These are phyloP conservation scores for Durusdinium trenchii DNA, from an alignment of 73 alveolate species.

Conservation along the genomic window DNA sequence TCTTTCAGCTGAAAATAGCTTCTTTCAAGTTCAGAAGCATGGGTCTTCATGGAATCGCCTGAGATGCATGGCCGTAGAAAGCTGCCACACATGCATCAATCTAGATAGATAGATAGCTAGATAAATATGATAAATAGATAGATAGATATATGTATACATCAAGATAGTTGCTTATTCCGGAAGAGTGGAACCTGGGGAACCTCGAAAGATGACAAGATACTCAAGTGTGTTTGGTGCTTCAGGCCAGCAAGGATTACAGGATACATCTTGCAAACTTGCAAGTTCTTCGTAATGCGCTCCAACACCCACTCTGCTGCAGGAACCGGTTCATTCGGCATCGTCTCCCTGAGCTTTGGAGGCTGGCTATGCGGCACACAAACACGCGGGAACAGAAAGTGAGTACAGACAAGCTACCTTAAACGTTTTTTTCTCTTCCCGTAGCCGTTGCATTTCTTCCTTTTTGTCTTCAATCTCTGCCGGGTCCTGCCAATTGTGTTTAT, in stretches of 20 bases:
- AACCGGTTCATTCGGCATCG: neutral
- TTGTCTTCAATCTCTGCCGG: neutral
- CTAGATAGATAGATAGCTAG: neutral
- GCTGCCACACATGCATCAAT: neutral
- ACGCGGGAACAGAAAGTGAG: neutral
- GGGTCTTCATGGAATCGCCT: constrained; percentile 14
- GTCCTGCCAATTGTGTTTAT: neutral
- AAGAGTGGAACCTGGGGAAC: neutral
- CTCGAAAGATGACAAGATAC: neutral
- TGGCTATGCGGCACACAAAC: neutral
- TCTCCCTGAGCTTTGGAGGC: neutral
- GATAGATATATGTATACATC: no score
- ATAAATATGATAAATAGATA: no score
- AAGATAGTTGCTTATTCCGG: no score
- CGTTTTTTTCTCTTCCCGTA: neutral
- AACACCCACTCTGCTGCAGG: neutral
- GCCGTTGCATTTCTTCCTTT: neutral
- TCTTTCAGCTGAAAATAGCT: neutral
- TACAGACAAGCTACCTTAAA: neutral
- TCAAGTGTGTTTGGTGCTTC: neutral
- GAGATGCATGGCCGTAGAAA: neutral
- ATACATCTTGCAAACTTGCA: neutral
- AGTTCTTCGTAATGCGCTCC: neutral
- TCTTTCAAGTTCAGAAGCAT: neutral
- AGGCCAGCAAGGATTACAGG: neutral